Percentiles rank a stretch among this genome's conserved stretches.
phyloP scores from a whole-genome alignment of 192 early-diverging fungal genomes.

The Coemansia sp. region DNA sequence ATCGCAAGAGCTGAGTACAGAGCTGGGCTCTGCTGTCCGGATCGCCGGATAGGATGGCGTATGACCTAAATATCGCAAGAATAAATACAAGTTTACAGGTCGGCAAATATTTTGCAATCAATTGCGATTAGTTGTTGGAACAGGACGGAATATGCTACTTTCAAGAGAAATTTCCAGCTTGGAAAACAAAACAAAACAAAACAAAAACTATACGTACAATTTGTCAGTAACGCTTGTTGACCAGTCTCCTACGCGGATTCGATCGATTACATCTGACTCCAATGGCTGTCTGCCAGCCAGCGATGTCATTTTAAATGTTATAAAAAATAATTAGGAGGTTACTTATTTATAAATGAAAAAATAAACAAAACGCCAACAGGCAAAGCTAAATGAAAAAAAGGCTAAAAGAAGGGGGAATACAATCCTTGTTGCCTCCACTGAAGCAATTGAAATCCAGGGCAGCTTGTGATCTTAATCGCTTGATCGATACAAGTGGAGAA shows the following conservation, averaged over 20 bases:
- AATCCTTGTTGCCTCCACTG: too few relatives aligned
- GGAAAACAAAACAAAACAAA: not conserved
- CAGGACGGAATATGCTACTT: too few relatives aligned
- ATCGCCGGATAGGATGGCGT: conserved; percentile 24
- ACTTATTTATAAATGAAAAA: not conserved
- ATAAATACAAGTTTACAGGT: not conserved
- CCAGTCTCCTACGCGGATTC: conserved; percentile 41
- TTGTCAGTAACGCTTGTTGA: conserved; percentile 35
- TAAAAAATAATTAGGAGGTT: not conserved
- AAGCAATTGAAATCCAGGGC: too few relatives aligned
- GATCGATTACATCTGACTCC: conserved; percentile 27
- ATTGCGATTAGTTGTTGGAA: too few relatives aligned
- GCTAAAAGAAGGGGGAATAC: too few relatives aligned
- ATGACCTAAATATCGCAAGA: conserved; percentile 24
- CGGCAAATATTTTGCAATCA: not conserved
- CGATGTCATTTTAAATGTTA: not conserved
- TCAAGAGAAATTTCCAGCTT: too few relatives aligned
- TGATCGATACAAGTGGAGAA: too few relatives aligned
- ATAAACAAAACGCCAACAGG: not conserved
- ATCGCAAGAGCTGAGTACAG: conserved; percentile 38
- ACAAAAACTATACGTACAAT: conserved; percentile 29
- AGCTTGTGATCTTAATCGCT: too few relatives aligned
- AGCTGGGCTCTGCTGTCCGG: conserved; percentile 18
- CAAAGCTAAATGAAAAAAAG: too few relatives aligned
- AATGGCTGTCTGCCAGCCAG: conserved; percentile 9